Conservation (phyloP, 2,329 filamentous ascomycete genomes). For the Furcasterigmium sp. region DNA sequence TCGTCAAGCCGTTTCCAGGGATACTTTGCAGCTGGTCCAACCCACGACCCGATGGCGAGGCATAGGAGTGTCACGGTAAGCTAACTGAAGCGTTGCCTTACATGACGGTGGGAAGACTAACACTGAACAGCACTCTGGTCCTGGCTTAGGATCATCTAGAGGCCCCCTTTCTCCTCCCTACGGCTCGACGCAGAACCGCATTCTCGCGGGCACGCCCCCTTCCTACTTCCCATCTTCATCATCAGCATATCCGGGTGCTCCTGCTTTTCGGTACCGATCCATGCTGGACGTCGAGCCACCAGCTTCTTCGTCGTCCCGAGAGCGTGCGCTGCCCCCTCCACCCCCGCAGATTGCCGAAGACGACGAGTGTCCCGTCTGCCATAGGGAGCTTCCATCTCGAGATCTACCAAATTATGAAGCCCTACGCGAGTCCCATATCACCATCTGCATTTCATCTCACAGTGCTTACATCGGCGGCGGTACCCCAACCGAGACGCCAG, state of each 20-base stretch:
- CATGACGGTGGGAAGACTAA: conserved; percentile 5
- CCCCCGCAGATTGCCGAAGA: conserved; percentile 61
- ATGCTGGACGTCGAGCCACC: conserved; percentile 23
- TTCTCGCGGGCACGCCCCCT: conserved; percentile 33
- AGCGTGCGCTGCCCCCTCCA: conserved; percentile 33
- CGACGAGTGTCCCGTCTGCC: conserved; percentile 75
- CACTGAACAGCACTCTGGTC: conserved; percentile 16
- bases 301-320: conserved; percentile 30
- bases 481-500: conserved; percentile 4
- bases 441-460: conserved; percentile 49
- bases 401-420: conserved; percentile 47
- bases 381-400: conserved; percentile 60
- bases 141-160: conserved; percentile 16
- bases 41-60: conserved; percentile 25
- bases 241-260: conserved; percentile 13
- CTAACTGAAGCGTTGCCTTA: conserved; percentile 1
- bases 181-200: conserved; percentile 29
- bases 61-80: conserved; percentile 11
- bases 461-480: conserved; percentile 39
- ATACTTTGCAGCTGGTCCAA: conserved; percentile 26
- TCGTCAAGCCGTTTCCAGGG: conserved; percentile 26
- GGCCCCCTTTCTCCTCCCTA: conserved; percentile 16
- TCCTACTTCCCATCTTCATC: conserved; percentile 22
- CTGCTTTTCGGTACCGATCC: conserved; percentile 18
- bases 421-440: conserved; percentile 54